A percentile compares a stretch with the other conserved stretches of the same genome.
These are phyloP conservation scores for Nevesoporus exiguus DNA, from an alignment of 768 basidiomycete genomes.

Conservation along the genomic window DNA sequence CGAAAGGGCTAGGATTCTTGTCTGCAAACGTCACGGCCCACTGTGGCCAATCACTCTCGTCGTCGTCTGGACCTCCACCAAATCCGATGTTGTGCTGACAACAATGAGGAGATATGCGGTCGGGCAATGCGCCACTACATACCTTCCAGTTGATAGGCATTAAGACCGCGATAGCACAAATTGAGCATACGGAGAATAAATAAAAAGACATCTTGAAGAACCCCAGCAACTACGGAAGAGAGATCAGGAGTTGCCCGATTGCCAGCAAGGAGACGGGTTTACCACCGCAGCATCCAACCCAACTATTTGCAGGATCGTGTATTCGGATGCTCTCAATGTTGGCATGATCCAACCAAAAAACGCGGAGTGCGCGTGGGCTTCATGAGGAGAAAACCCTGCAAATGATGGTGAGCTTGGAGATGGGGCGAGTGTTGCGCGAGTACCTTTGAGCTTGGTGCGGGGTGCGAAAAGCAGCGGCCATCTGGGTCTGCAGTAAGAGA, in stretches of 20 bases:
- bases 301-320: slow-evolving; percentile 91
- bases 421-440: background rate
- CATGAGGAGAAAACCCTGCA: slow-evolving; percentile 88
- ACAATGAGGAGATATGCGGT: slow-evolving; percentile 1
- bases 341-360: slow-evolving; percentile 98
- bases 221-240: slow-evolving; percentile 67
- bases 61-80: slow-evolving; percentile 45
- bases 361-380: slow-evolving; percentile 80
- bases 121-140: slow-evolving; percentile 21
- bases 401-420: slow-evolving; percentile 1
- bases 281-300: slow-evolving; percentile 96
- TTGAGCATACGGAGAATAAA: slow-evolving; percentile 81
- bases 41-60: slow-evolving; percentile 47
- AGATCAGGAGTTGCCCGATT: background rate
- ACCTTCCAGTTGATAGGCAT: slow-evolving; percentile 97
- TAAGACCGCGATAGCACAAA: slow-evolving; percentile 78
- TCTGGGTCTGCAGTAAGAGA: slow-evolving; percentile 83
- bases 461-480: slow-evolving; percentile 93
- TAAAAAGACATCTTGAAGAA: slow-evolving; percentile 96
- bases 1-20: slow-evolving; percentile 32
- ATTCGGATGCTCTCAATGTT: slow-evolving; percentile 86
- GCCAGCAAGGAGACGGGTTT: slow-evolving; percentile 31
- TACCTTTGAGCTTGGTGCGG: slow-evolving; percentile 91
- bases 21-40: slow-evolving; percentile 25
- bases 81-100: slow-evolving; percentile 68